Evolutionary conservation across 257 asterid species (phyloP).

Genomic region (Nicotiana tomentosiformis): DNA sequence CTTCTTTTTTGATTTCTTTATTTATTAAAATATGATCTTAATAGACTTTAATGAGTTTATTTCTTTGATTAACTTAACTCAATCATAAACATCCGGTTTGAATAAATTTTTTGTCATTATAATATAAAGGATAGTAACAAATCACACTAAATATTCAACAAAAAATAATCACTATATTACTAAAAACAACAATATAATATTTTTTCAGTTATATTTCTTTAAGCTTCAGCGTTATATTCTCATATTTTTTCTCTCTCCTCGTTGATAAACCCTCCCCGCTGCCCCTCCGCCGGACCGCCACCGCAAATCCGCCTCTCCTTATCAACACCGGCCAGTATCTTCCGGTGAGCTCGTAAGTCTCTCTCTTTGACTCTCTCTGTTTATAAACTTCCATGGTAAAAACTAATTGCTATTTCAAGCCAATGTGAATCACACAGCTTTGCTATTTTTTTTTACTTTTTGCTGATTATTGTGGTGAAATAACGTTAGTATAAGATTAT

Average conservation of each 20-base stretch:
- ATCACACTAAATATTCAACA: no score
- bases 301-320: neutral
- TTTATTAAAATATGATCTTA: no score
- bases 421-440: neutral
- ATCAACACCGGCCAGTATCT: neutral
- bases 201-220: neutral
- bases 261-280: neutral
- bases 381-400: neutral
- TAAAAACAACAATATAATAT: no score
- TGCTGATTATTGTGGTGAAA: neutral
- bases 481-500: neutral
- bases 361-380: neutral
- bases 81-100: no score
- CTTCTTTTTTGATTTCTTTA: no score
- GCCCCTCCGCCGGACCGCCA: slow-evolving; percentile 1
- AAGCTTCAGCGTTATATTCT: neutral
- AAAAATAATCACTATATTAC: no score
- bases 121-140: no score
- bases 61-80: no score
- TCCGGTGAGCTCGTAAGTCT: neutral
- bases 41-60: no score
- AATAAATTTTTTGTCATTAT: no score
- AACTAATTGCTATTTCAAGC: neutral
- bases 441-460: neutral
- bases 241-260: neutral